These are phyloP conservation scores for Pestalotiopsis sp. DNA, from an alignment of 2,329 filamentous ascomycete genomes.

Conservation along the genomic window DNA sequence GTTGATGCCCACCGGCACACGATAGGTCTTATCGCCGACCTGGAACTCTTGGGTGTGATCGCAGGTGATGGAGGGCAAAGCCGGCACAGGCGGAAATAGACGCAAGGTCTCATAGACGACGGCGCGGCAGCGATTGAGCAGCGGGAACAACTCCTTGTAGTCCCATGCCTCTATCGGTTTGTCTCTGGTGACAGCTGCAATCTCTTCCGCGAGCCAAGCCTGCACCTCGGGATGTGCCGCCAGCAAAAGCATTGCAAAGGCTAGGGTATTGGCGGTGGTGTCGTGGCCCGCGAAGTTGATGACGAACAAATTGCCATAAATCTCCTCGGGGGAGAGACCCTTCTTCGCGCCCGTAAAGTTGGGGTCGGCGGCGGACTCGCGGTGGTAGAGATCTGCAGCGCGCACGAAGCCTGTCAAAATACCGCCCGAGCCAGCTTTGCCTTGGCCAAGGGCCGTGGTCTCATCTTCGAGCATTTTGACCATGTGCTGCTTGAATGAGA, in stretches of 20 bases:
- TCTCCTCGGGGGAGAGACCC: slow-evolving; percentile 16
- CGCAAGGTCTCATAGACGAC: slow-evolving; percentile 19
- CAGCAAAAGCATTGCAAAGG: slow-evolving; percentile 22
- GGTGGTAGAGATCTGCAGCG: slow-evolving; percentile 18
- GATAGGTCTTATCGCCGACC: not conserved
- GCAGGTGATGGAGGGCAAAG: not conserved
- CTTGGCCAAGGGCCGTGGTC: slow-evolving; percentile 16
- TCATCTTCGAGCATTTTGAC: slow-evolving; percentile 25
- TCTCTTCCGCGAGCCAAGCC: slow-evolving; percentile 19
- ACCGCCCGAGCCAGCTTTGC: slow-evolving; percentile 1
- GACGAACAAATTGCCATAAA: slow-evolving; percentile 29
- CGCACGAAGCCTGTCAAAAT: not conserved
- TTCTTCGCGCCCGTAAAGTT: not conserved
- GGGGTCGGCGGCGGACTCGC: slow-evolving; percentile 15
- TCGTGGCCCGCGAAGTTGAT: slow-evolving; percentile 33
- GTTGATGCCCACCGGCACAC: not conserved
- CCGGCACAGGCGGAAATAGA: slow-evolving; percentile 4
- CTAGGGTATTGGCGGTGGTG: slow-evolving; percentile 27
- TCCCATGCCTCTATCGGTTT: slow-evolving; percentile 12
- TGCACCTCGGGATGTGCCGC: slow-evolving; percentile 23
- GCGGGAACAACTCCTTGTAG: slow-evolving; percentile 22
- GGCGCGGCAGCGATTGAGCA: slow-evolving; percentile 25
- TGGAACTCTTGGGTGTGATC: slow-evolving; percentile 7
- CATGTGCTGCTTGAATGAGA: slow-evolving; percentile 23
- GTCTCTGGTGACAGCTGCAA: slow-evolving; percentile 11